A percentile compares a stretch with the other conserved stretches of the same genome.
Conservation (phyloP, 345 rosid genomes). For the Ricinus communis region DNA sequence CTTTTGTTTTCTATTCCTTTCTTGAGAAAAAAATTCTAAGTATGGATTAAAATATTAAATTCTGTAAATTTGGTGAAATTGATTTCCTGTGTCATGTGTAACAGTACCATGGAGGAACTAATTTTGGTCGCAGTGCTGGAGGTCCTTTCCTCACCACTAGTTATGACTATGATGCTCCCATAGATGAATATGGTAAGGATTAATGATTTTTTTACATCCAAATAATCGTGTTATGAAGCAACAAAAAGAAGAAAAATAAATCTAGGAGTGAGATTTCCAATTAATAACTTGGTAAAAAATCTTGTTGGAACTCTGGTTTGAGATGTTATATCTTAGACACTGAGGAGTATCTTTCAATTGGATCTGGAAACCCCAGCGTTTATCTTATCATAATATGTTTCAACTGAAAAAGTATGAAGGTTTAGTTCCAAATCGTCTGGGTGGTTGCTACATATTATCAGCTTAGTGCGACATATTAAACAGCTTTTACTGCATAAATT, state of each 20-base stretch:
- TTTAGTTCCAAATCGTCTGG: background rate
- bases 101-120: slow-evolving; percentile 99
- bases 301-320: background rate
- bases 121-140: slow-evolving; percentile 96
- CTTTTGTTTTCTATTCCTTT: too few relatives aligned
- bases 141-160: slow-evolving; percentile 98
- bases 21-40: background rate
- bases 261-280: background rate
- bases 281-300: background rate
- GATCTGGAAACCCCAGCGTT: background rate
- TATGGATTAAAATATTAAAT: background rate
- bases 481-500: background rate
- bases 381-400: background rate
- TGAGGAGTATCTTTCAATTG: background rate
- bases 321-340: background rate
- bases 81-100: slow-evolving; percentile 26
- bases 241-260: background rate
- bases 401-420: background rate
- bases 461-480: background rate
- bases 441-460: too few relatives aligned
- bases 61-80: background rate
- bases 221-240: background rate
- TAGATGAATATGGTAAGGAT: slow-evolving; percentile 91
- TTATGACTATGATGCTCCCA: slow-evolving; percentile 95
- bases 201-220: background rate